A percentile compares a stretch with the other conserved stretches of the same genome.
Conservation (phyloP, 768 basidiomycete genomes). For the Mycena alexandri region DNA sequence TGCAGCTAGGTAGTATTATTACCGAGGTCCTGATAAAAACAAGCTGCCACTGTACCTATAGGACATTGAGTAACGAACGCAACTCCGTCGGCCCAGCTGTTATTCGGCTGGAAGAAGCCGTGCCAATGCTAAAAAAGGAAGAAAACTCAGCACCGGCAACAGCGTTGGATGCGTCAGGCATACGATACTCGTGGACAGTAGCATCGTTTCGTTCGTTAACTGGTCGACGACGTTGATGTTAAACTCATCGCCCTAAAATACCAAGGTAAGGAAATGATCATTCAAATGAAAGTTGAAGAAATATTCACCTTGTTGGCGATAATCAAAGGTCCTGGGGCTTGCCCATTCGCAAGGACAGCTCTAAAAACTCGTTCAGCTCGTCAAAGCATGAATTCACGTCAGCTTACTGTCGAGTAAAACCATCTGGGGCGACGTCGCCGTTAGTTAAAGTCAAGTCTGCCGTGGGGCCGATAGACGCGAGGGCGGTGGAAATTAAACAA, state of each 20-base stretch:
- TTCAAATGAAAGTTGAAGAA: neutral
- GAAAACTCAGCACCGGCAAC: neutral
- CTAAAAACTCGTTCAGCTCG: neutral
- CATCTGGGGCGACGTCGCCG: slow-evolving; percentile 18
- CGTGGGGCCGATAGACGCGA: slow-evolving; percentile 18
- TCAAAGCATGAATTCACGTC: neutral
- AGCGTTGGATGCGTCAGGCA: neutral
- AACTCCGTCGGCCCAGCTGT: slow-evolving; percentile 23
- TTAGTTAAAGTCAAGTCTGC: slow-evolving; percentile 15
- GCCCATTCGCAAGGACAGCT: slow-evolving; percentile 17
- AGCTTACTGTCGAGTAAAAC: slow-evolving; percentile 14
- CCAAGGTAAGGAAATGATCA: neutral
- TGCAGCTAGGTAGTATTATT: too few relatives aligned
- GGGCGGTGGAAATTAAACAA: slow-evolving; percentile 8
- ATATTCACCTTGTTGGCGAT: slow-evolving; percentile 14
- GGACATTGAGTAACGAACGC: too few relatives aligned
- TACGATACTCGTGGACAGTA: slow-evolving; percentile 20
- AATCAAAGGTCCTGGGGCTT: slow-evolving; percentile 17
- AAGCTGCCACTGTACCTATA: too few relatives aligned
- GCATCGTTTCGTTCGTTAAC: slow-evolving; percentile 26
- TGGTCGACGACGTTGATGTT: slow-evolving; percentile 15
- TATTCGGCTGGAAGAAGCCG: slow-evolving; percentile 22
- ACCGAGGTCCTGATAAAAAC: too few relatives aligned
- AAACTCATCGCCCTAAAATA: slow-evolving; percentile 12
- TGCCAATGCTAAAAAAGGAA: slow-evolving; percentile 21